These are phyloP conservation scores for Glycine latifolia DNA, from an alignment of 306 rosid genomes.

Conservation along the genomic window DNA sequence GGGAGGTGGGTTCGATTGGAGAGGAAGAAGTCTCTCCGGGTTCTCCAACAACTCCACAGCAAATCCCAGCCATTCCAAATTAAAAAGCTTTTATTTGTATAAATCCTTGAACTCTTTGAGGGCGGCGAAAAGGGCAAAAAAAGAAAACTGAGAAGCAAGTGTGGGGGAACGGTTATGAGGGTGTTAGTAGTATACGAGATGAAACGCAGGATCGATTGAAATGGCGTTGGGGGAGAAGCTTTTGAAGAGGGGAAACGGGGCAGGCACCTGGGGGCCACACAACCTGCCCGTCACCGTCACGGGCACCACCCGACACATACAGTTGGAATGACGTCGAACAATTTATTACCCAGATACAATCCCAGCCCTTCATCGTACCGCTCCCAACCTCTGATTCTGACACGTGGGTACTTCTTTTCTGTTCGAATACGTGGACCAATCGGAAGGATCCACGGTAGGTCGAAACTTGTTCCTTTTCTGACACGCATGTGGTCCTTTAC, in stretches of 20 bases:
- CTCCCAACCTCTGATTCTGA: neutral
- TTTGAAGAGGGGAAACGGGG: slow-evolving; percentile 45
- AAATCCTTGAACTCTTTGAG: no score
- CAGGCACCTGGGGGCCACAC: slow-evolving; percentile 68
- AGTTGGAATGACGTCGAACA: slow-evolving; percentile 82
- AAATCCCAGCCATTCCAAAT: slow-evolving; percentile 72
- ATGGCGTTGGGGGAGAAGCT: slow-evolving; percentile 42
- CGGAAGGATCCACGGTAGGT: slow-evolving; percentile 43
- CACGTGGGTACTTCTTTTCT: slow-evolving; percentile 53
- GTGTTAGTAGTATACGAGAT: no score
- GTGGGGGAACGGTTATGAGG: no score
- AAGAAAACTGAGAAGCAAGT: no score
- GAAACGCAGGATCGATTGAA: slow-evolving; percentile 11
- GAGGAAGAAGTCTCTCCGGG: slow-evolving; percentile 59
- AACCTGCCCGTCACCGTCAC: slow-evolving; percentile 78
- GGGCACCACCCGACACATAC: slow-evolving; percentile 75
- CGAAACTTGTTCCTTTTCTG: slow-evolving; percentile 49
- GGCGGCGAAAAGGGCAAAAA: no score
- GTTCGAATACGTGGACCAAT: slow-evolving; percentile 55
- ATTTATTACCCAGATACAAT: slow-evolving; percentile 46
- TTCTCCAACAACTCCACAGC: slow-evolving; percentile 77
- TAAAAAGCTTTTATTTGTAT: no score
- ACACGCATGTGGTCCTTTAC: slow-evolving; percentile 75
- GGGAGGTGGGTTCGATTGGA: slow-evolving; percentile 47
- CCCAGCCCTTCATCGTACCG: slow-evolving; percentile 41